These are phyloP conservation scores for Akanthomyces muscarius DNA, from an alignment of 2,329 filamentous ascomycete genomes.

Conservation along the genomic window DNA sequence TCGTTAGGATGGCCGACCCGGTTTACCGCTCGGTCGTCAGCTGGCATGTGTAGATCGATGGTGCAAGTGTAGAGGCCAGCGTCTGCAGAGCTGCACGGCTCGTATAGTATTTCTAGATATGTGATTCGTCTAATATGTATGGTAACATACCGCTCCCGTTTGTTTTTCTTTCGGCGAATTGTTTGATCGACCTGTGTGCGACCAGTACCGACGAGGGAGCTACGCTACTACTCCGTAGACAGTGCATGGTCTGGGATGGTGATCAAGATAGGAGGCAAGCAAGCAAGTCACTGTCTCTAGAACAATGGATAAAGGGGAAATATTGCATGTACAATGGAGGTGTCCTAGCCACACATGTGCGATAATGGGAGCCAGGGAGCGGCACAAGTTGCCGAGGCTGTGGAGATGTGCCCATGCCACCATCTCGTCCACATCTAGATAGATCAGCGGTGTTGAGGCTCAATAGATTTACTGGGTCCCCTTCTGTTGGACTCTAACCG, in stretches of 20 bases:
- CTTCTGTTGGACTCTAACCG: not conserved
- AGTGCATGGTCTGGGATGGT: not conserved
- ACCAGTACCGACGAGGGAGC: not conserved
- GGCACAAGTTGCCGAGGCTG: not conserved
- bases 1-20: not conserved
- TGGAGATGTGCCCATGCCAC: not conserved
- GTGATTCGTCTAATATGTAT: too few species aligned
- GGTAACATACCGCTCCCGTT: too few species aligned
- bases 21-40: not conserved
- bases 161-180: too few species aligned
- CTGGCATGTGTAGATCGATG: not conserved
- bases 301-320: too few species aligned
- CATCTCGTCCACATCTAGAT: not conserved
- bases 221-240: not conserved
- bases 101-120: not conserved
- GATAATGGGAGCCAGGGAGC: not conserved
- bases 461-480: not conserved
- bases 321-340: not conserved
- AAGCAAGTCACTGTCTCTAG: not conserved
- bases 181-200: not conserved
- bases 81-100: not conserved
- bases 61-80: too few species aligned
- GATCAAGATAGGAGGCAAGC: not conserved
- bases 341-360: not conserved
- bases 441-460: conserved; percentile 7